Evolutionary conservation across 345 rosid genomes (phyloP), one percentile per base, ranked within the genome.

Genomic region (Brassica incana): DNA sequence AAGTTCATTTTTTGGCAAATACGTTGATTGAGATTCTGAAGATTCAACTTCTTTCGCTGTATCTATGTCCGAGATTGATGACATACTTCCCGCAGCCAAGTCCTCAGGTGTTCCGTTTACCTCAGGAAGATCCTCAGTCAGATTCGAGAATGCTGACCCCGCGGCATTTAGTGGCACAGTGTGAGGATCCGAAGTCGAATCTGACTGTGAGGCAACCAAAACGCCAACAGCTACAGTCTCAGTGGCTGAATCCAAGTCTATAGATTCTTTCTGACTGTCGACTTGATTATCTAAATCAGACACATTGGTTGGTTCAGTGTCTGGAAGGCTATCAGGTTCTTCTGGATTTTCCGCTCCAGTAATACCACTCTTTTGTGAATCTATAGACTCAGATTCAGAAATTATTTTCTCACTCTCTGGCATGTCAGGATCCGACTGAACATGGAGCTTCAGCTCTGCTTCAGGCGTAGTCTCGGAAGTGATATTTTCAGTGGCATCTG

Each of bases 61-160:
- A 71, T 75, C 83, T 73, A 73, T 71, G 80, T 89, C 91, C 60
- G 72, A 23, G 70, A 84, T 54, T 50, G 85, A 81, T 85, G 71
- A 48, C 59, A 74, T 80, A 67, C 74, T 77, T 80, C 30, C 76
- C 36, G 83, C 85, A 45, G 67, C 78, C 23, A 52, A 69, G 27
- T 74, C 74, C 73, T 62, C 87, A 0, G 79, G 78, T 66, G 78
- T 71, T 80, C 71, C 79, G 25, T 72, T 73, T 43, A 50, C 73
- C 40, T 85, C 89, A 56, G 76, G 74, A 66, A 74, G 84, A 76
- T 90, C 88, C 74, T 72, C 78, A 62, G 74, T 69, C 75, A 78
- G 64, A 69, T 75, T 54, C 2, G 82, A 78, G 76, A 75, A 54
- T 33, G 66, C 15, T 35, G 81, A 52, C 75, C 40, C 85, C 4